Base-by-base conservation (phyloP, 345 rosid species). In the Capsella bursapastoris region DNA sequence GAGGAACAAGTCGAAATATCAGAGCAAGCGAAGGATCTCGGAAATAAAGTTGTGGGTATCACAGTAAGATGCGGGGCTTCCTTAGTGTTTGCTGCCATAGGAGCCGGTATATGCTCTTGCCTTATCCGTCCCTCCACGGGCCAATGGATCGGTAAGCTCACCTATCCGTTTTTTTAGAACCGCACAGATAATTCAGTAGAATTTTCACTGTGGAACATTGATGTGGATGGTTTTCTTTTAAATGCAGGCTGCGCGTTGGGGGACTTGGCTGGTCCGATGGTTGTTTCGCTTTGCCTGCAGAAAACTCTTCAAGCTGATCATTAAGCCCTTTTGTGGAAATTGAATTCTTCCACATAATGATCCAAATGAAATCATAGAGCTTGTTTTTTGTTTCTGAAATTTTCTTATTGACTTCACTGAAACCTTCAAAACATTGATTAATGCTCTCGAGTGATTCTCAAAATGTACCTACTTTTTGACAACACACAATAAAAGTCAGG, bases 101-200 rank as follows among this genome's bases (percentile, higher is more conserved):
- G 98, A 79, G 99, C 97, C 0, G 99, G 98, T 66, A 79, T 92
- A 62, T 92, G 97, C 47, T 92, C 97, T 32, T 53, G 79, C 66
- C 68, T 90, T 12, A 37, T 89, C 57, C 94, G 94, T 32, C 99
- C 99, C 66, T 89, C 92, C 43, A 38, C 72, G 0, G 99, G 99
- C 25, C 99, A 92, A 43, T 92, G 99, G 98, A 88, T 95, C 12
- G 99, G 99, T 95, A 87, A 86, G 82, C 71, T 57, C 64, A 68
- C 29, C 3, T 55, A 55, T 65, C 32, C 0, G 1, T 34, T 51
- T 59, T 38, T 40, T 45, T 55, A 35, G 15, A 55, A 45, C 25
- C 2, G 14, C 27, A 40, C 6, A 18, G 7, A 31, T 53, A n/a
- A n/a, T 12, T 60, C 1, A 4, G 5, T 44, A 37, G 40, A 41